Base-by-base conservation (phyloP, 2,329 filamentous ascomycete genomes). In the Tolypocladium ophioglossoides region DNA sequence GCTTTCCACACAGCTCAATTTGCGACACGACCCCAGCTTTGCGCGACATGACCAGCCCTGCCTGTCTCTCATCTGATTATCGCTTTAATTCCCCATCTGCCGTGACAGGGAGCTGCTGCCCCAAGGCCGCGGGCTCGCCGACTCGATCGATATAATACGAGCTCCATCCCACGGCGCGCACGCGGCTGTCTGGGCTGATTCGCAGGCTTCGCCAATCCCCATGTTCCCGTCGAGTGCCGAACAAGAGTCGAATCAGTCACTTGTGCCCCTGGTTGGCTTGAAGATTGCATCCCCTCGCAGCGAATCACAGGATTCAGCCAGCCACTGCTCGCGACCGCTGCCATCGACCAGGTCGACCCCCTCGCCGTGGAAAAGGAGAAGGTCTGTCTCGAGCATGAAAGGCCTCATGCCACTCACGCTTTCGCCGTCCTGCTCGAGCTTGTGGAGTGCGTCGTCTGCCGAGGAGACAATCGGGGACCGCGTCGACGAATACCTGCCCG, bases 401-500 rank as follows among this genome's bases (percentile, higher is more conserved):
- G 66, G 59, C 34, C 60, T 73, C 50, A 63, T 72, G 58, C 70
- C 70, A 37, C 64, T 74, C 55, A 62, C 69, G 50, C 59, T 73
- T 16, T 67, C 67, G 34, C 57, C 61, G 14, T 58, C 67, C 3
- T 61, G 56, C 18, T 61, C 64, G 41, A 62, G 56, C 48, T 59
- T 60, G 39, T 57, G 62, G 6, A 62, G 48, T 48, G 57, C 61
- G 10, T 51, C 57, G 16, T 59, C 59, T 30, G 59, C 57, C 46
- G 61, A 65, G 37, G 63, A 67, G 20, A 57, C 53, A 37, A 63
- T 69, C 52, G 58, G 67, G 64, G 61, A 61, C 20, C 60, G 63
- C 48, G 58, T 62, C 12, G 68, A 67, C 51, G 74, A 73, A 62
- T 82, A 76, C 64, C 68, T 83, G 20, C 77, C 80, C 2, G 80